Conservation (phyloP, 495 filamentous ascomycete genomes). For the Hypoxylon intermedium region DNA sequence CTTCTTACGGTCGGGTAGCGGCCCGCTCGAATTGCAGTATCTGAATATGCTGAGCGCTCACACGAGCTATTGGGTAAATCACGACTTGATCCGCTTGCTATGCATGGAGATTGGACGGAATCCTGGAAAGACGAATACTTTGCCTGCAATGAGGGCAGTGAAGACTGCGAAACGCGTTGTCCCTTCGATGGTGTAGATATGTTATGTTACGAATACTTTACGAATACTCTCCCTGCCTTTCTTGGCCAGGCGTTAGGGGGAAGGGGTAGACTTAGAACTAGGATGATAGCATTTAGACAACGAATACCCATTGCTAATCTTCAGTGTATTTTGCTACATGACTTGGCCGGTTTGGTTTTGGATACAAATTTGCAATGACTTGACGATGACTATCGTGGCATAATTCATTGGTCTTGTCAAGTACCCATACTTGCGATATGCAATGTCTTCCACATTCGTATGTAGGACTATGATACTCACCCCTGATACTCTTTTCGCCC, state of each 20-base stretch:
- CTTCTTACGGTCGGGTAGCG: constrained; percentile 77
- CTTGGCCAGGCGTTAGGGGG: constrained; percentile 26
- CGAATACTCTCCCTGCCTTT: constrained; percentile 3
- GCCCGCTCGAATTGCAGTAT: constrained; percentile 91
- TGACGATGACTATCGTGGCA: too few relatives aligned
- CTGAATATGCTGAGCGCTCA: constrained; percentile 98
- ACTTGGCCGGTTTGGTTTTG: too few relatives aligned
- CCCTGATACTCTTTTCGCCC: too few relatives aligned
- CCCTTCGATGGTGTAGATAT: constrained; percentile 18
- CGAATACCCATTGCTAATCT: constrained; percentile 30
- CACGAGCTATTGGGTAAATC: constrained; percentile 87
- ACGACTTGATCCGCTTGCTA: constrained; percentile 84
- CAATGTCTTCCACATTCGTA: too few relatives aligned
- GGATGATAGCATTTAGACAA: constrained; percentile 30
- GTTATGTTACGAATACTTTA: background rate
- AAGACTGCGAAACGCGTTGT: constrained; percentile 63
- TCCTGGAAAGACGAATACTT: constrained; percentile 70
- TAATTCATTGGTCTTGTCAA: too few relatives aligned
- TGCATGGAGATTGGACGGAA: constrained; percentile 84
- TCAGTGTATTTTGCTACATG: background rate
- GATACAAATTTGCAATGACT: too few relatives aligned
- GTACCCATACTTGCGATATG: too few relatives aligned
- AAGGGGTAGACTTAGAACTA: background rate
- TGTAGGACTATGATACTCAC: too few relatives aligned
- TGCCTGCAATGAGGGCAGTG: constrained; percentile 73